These are phyloP conservation scores for Penicillium sp. DNA, from an alignment of 2,329 filamentous ascomycete species.

Conservation along the genomic window DNA sequence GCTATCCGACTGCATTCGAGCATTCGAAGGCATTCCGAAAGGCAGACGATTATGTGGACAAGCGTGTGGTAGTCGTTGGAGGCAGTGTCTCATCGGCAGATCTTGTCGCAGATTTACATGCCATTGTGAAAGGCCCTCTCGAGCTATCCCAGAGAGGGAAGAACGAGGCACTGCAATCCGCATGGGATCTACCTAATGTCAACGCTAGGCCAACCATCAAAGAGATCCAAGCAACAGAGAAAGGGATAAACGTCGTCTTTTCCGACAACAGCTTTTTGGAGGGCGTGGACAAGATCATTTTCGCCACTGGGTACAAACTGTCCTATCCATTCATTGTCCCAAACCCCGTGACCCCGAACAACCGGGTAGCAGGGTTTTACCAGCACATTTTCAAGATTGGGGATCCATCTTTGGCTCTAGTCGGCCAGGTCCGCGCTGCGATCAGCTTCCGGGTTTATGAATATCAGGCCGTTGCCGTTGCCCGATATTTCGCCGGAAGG, in stretches of 20 bases:
- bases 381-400: constrained; percentile 33
- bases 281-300: constrained; percentile 31
- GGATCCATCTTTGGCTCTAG: constrained; percentile 31
- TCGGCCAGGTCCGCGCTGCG: constrained; percentile 30
- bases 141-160: constrained; percentile 22
- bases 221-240: constrained; percentile 5
- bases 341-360: constrained; percentile 25
- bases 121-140: constrained; percentile 23
- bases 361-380: constrained; percentile 30
- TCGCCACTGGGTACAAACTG: constrained; percentile 33
- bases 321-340: constrained; percentile 32
- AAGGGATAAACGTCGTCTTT: constrained; percentile 19
- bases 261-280: constrained; percentile 19
- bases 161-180: constrained; percentile 22
- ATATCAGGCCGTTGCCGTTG: constrained; percentile 34
- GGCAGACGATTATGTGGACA: constrained; percentile 39
- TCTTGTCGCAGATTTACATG: constrained; percentile 26
- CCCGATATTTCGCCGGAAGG: constrained; percentile 29
- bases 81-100: constrained; percentile 34
- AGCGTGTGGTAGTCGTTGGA: constrained; percentile 33
- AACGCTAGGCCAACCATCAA: constrained; percentile 19
- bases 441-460: constrained; percentile 35
- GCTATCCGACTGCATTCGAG: constrained; percentile 35
- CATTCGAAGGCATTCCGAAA: constrained; percentile 42
- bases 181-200: constrained; percentile 29